Evolutionary conservation across 177 flowering plant species (phyloP).

Genomic region (Vitis hybrid): DNA sequence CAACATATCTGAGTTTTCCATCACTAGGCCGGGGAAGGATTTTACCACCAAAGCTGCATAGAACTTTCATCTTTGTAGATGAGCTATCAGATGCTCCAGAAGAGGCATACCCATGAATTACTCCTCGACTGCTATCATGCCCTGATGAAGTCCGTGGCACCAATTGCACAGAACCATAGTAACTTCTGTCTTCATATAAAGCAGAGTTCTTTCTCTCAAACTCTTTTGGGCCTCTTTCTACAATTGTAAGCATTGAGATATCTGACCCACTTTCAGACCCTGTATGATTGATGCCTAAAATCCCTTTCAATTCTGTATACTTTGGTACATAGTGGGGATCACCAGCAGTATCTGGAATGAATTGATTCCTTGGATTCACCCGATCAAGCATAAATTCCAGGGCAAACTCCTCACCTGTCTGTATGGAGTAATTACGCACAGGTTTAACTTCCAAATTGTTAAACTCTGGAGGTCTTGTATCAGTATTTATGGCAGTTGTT

Average conservation of each 20-base stretch:
- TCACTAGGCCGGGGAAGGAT: slow-evolving; percentile 89
- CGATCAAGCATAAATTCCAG: slow-evolving; percentile 88
- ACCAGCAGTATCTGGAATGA: slow-evolving; percentile 33
- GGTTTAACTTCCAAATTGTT: slow-evolving; percentile 47
- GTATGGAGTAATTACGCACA: slow-evolving; percentile 74
- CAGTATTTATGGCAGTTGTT: slow-evolving; percentile 32
- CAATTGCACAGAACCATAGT: slow-evolving; percentile 40
- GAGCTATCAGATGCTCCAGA: slow-evolving; percentile 55
- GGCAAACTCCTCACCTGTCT: slow-evolving; percentile 95
- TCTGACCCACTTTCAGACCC: slow-evolving; percentile 85
- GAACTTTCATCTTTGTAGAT: slow-evolving; percentile 56
- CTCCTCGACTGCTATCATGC: slow-evolving; percentile 36
- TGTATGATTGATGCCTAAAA: slow-evolving; percentile 54
- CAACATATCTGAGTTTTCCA: slow-evolving; percentile 91
- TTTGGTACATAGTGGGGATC: slow-evolving; percentile 42
- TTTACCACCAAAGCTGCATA: slow-evolving; percentile 95
- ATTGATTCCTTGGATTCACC: slow-evolving; percentile 47
- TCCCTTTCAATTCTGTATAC: slow-evolving; percentile 60
- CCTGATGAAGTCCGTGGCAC: slow-evolving; percentile 35
- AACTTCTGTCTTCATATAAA: slow-evolving; percentile 33
- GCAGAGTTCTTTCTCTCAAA: slow-evolving; percentile 37
- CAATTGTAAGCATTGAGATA: slow-evolving; percentile 43
- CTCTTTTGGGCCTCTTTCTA: slow-evolving; percentile 45
- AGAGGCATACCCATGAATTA: slow-evolving; percentile 38
- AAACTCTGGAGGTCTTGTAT: slow-evolving; percentile 46